A percentile compares a stretch with the other conserved stretches of the same genome.
Conservation (phyloP, 768 basidiomycete genomes). For the Omphalotus guepiniiformis region DNA sequence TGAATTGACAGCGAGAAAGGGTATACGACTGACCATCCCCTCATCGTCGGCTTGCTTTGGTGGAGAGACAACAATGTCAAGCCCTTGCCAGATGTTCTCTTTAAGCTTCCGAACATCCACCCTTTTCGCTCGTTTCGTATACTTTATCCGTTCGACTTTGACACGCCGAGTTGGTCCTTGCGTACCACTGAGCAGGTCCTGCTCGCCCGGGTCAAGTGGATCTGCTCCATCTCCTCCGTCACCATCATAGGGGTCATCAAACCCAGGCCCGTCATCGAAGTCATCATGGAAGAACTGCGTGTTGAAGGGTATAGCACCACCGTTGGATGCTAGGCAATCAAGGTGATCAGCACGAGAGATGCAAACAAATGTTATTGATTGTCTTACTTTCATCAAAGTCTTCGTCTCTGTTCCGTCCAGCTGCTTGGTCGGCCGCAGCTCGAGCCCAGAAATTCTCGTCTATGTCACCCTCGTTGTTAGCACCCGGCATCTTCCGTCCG, state of each 20-base stretch:
- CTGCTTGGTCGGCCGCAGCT: constrained; percentile 82
- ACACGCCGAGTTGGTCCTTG: constrained; percentile 73
- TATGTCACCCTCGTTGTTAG: constrained; percentile 78
- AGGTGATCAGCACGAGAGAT: background rate
- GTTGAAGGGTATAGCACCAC: constrained; percentile 73
- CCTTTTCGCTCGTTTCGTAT: constrained; percentile 91
- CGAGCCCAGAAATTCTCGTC: constrained; percentile 98
- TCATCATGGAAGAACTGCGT: constrained; percentile 98
- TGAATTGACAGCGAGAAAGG: background rate
- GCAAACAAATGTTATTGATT: too few relatives aligned
- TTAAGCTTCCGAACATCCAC: constrained; percentile 96
- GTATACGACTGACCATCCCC: constrained; percentile 47
- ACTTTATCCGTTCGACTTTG: constrained; percentile 86
- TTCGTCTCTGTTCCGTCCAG: constrained; percentile 46
- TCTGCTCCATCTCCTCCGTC: constrained; percentile 37
- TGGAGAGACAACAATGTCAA: constrained; percentile 66
- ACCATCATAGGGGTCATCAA: constrained; percentile 39
- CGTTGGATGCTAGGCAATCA: constrained; percentile 32
- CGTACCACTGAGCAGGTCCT: constrained; percentile 83
- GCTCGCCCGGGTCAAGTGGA: constrained; percentile 62
- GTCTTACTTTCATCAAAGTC: constrained; percentile 62
- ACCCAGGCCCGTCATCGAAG: constrained; percentile 42
- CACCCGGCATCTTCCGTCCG: constrained; percentile 55
- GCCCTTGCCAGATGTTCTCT: constrained; percentile 95
- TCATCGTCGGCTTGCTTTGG: constrained; percentile 40